phyloP scores from a whole-genome alignment of 106 monocot species.

The Dendrobium nobile region DNA sequence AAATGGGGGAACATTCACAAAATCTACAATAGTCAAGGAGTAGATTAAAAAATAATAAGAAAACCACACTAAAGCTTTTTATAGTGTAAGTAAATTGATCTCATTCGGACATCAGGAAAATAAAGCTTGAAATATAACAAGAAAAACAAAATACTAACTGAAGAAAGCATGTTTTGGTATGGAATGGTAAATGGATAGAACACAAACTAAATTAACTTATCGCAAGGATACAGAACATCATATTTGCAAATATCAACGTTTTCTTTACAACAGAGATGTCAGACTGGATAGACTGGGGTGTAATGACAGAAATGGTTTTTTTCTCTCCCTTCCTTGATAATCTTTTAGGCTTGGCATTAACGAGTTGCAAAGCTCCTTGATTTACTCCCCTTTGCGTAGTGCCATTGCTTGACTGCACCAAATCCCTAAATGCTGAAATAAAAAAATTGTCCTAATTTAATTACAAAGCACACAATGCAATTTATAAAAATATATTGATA shows the following conservation, averaged over 20 bases:
- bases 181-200: neutral
- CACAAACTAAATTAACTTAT: neutral
- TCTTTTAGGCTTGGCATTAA: constrained; percentile 20
- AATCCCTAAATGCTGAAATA: constrained; percentile 74
- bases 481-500: neutral
- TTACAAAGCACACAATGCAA: neutral
- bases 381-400: constrained; percentile 48
- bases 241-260: constrained; percentile 61
- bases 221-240: constrained; percentile 95
- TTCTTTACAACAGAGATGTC: constrained; percentile 70
- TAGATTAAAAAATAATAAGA: neutral
- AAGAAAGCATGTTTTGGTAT: neutral
- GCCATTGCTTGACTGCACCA: constrained; percentile 82
- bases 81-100: neutral
- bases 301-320: constrained; percentile 43
- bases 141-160: neutral
- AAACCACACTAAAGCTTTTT: neutral
- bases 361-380: constrained; percentile 31
- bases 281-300: constrained; percentile 70
- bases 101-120: neutral
- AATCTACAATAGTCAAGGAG: constrained; percentile 63
- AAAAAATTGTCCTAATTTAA: neutral
- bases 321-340: constrained; percentile 37
- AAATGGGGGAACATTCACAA: constrained; percentile 73
- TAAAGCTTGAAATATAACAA: neutral